Conservation (phyloP, 306 rosid genomes). For the Crataegus laevigata region DNA sequence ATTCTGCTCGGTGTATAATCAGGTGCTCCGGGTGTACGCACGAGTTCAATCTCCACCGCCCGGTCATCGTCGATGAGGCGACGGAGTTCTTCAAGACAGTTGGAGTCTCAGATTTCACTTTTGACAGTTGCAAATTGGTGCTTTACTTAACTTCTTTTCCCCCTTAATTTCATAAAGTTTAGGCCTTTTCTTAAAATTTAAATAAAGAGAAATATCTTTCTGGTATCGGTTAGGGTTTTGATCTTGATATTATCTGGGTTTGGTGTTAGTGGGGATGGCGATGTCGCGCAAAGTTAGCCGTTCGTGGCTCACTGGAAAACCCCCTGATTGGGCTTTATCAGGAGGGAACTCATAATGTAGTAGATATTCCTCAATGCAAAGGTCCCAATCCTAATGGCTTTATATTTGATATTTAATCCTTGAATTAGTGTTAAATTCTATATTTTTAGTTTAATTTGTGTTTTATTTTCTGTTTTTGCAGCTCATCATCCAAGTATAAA, state of each 20-base stretch:
- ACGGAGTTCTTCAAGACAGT: constrained; percentile 50
- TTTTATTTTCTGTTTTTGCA: constrained; percentile 16
- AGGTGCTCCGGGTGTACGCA: constrained; percentile 94
- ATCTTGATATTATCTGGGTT: not conserved
- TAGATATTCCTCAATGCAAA: constrained; percentile 82
- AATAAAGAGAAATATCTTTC: not conserved
- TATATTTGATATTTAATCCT: not conserved
- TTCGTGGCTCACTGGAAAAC: constrained; percentile 58
- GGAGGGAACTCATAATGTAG: constrained; percentile 86
- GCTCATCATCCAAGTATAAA: constrained; percentile 97
- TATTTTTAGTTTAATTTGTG: not conserved
- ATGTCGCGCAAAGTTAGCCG: constrained; percentile 90
- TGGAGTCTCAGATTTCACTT: constrained; percentile 72
- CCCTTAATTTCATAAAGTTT: not conserved
- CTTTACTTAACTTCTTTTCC: not conserved
- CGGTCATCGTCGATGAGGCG: constrained; percentile 65
- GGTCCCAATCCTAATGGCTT: constrained; percentile 26
- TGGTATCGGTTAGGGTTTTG: not conserved
- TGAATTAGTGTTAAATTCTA: not conserved
- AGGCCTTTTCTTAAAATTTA: not conserved
- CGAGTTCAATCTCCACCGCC: constrained; percentile 83
- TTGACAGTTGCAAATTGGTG: constrained; percentile 74
- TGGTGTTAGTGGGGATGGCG: constrained; percentile 78
- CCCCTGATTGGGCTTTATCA: constrained; percentile 83
- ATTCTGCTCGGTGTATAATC: constrained; percentile 4